Base-by-base conservation (phyloP, 352 stramenopile species). In the Phytophthora constricta region DNA sequence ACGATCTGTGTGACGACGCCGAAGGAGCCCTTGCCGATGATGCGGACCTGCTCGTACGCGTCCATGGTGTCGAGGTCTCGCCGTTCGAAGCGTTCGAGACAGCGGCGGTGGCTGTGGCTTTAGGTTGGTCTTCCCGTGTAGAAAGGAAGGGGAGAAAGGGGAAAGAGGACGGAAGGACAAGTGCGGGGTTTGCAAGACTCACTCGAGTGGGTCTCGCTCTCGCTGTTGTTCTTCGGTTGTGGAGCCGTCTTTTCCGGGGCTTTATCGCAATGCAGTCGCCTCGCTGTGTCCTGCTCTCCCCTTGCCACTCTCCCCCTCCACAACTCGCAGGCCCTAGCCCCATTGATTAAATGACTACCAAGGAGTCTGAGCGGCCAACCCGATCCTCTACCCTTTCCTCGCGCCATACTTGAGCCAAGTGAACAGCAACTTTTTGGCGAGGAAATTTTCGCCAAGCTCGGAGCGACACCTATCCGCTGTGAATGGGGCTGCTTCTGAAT, bases 11-110 rank as follows among this genome's bases (percentile, higher is more conserved):
- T 92, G 23, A 98, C 91, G 53, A 96, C 89, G 66, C 92, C 92
- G 75, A 97, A 98, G 31, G 90, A 97, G 64, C 92, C 92, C 61
- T 96, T 95, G 66, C 92, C 92, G 67, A 98, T 97, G 57, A 95
- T 85, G 55, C 89, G 85, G 58, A 97, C 77, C 49, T 90, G 80
- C 63, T 97, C 90, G 76, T 97, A 97, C 42, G 88, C 82, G 75
- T 97, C 88, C 87, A 96, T 96, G 20, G 17, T 65, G 50, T 13
- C 27, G 46, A 42, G 41, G 33, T 67, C 28, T 45, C 39, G 16
- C 22, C 26, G 19, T 17, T 27, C 50, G 27, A 16, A 48, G 14
- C 19, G 20, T 17, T 8, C 10, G 43, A 33, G 17, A 27, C 37
- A 19, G 41, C n/a, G 49, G 25, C 39, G 17, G 17, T 48, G 28